Evolutionary conservation across 495 filamentous ascomycete species (phyloP).

Genomic region (Xylaria nigripes): DNA sequence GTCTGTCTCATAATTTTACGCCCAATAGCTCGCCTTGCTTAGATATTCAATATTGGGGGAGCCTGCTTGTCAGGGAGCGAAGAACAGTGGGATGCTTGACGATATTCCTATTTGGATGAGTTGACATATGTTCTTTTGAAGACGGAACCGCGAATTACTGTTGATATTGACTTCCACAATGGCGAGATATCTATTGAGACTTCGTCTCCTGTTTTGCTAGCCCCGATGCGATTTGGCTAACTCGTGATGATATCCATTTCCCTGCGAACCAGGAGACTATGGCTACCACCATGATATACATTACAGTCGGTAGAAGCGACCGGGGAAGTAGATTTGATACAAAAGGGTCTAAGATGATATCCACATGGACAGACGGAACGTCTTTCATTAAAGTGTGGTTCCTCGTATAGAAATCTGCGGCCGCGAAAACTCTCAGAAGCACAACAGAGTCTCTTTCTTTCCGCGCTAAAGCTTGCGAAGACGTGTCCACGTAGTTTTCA

Average conservation of each 20-base stretch:
- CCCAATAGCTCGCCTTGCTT: background rate
- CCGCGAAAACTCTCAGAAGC: constrained; percentile 68
- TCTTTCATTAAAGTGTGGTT: constrained; percentile 66
- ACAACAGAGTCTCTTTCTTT: constrained; percentile 48
- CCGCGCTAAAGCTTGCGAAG: background rate
- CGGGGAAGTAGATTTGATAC: constrained; percentile 61
- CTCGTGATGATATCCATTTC: constrained; percentile 27
- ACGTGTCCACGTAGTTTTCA: background rate
- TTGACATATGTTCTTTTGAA: constrained; percentile 5
- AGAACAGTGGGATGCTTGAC: background rate
- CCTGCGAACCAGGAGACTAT: constrained; percentile 42
- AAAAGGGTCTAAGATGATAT: constrained; percentile 88
- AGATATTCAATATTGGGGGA: background rate
- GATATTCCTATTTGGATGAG: background rate
- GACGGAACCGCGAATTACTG: background rate
- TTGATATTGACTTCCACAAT: background rate
- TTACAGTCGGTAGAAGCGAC: constrained; percentile 58
- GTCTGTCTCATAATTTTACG: background rate
- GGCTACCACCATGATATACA: constrained; percentile 51
- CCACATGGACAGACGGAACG: constrained; percentile 66
- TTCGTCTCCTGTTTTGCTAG: constrained; percentile 20
- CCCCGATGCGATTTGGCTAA: constrained; percentile 22
- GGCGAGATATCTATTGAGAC: constrained; percentile 25
- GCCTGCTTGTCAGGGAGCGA: background rate
- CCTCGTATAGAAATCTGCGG: constrained; percentile 74